phyloP scores from a whole-genome alignment of 148 eudicot genomes.

The Suaeda aralocaspica region DNA sequence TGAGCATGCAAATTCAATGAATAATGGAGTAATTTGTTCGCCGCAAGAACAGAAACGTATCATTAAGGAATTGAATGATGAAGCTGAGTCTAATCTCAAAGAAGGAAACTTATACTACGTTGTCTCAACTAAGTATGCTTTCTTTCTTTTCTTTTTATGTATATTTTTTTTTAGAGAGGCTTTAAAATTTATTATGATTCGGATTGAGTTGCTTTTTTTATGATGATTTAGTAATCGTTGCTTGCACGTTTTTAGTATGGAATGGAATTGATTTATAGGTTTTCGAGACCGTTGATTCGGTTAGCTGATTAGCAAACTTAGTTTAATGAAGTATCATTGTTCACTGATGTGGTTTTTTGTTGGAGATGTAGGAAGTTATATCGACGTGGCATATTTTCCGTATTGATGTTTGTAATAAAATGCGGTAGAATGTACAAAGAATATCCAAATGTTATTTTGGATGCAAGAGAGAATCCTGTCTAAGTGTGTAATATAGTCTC shows the following conservation, averaged over 20 bases:
- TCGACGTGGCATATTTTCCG: too few relatives aligned
- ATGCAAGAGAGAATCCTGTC: too few relatives aligned
- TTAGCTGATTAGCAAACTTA: not conserved
- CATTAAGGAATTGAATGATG: conserved; percentile 38
- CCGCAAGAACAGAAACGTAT: conserved; percentile 62
- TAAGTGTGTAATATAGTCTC: too few relatives aligned
- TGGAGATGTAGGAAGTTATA: not conserved
- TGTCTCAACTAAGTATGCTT: conserved; percentile 47
- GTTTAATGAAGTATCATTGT: not conserved
- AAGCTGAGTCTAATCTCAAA: conserved; percentile 56
- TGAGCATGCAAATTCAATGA: conserved; percentile 31
- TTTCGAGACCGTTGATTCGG: not conserved
- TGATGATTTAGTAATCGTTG: not conserved
- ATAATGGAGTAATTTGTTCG: conserved; percentile 46
- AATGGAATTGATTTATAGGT: not conserved
- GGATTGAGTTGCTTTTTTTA: not conserved
- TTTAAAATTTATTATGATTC: not conserved
- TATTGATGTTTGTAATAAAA: too few relatives aligned
- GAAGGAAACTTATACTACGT: conserved; percentile 67
- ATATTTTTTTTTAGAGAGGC: not conserved
- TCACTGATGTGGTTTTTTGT: too few relatives aligned
- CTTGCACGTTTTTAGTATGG: not conserved
- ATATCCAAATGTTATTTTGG: too few relatives aligned
- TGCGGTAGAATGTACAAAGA: too few relatives aligned
- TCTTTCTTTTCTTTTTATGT: not conserved